Evolutionary conservation across 129 eudicot species (phyloP), one percentile per base, ranked within the genome.

Genomic region (Pulicaria dysenterica): DNA sequence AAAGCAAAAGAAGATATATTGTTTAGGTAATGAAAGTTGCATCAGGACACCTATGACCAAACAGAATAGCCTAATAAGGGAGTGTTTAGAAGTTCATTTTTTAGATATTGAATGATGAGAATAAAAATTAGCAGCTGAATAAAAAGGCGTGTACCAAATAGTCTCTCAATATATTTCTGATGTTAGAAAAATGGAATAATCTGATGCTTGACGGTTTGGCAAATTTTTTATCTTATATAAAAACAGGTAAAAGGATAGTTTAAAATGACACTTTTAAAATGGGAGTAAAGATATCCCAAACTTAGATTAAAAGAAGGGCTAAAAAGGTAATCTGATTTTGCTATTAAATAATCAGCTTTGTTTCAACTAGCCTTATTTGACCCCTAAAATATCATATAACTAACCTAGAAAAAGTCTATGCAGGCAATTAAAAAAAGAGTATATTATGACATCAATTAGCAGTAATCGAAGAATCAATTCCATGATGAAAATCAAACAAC

Each of bases 1-100:
- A 74, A 24, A 64, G 16, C 67, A 64, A 43, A 63, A 51, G 39
- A 36, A 42, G 19, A 44, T 2, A 75, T 43, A 44, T 59, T 67
- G 34, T 58, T 56, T 40, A 76, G 61, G 68, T 58, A 44, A 4
- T 67, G 38, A 41, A 58, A 7, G 5, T n/a, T 65, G 38, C 55
- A 64, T 45, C 43, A 43, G 4, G 56, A 56, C 39, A 13, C 60
- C 24, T 63, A 44, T 17, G 51, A 78, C 43, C 57, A 42, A 24
- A 73, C 41, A 49, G 11, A 49, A 63, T 45, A 72, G 58, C 58
- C 34, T 42, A 44, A 44, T 24, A 56, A 57, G 24, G 31, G 31
- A 24, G 31, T 24, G 31, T 24, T 24, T 24, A 24, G 31, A 24
- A 24, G 1, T 24, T 24, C 31, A 24, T 24, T 24, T 24, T 24